These are phyloP conservation scores for Cercospora beticola DNA, from an alignment of 2,329 filamentous ascomycete species.

Conservation along the genomic window DNA sequence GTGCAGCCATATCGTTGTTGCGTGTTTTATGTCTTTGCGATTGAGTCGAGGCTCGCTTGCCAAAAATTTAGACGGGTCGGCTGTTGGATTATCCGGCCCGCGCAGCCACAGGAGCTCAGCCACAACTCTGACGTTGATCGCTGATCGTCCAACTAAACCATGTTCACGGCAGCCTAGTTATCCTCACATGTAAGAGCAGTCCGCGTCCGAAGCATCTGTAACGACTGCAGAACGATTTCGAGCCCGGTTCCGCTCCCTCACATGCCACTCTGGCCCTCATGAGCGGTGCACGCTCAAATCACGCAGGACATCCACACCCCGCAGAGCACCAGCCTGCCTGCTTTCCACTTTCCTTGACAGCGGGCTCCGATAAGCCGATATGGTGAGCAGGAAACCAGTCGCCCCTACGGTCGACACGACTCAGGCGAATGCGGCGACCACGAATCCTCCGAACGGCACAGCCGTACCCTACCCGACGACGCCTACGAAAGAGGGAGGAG, in stretches of 20 bases:
- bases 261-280: slow-evolving; percentile 1
- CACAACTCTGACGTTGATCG: background rate
- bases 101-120: background rate
- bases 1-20: slow-evolving; percentile 15
- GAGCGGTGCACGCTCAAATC: background rate
- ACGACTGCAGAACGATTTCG: background rate
- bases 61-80: slow-evolving; percentile 1
- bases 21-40: slow-evolving; percentile 11
- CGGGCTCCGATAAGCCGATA: slow-evolving; percentile 28
- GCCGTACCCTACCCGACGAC: slow-evolving; percentile 48
- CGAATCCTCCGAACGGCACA: slow-evolving; percentile 39
- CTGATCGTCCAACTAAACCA: background rate
- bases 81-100: background rate
- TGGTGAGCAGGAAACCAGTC: slow-evolving; percentile 48
- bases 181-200: background rate
- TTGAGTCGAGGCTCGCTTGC: background rate
- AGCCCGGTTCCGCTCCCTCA: background rate
- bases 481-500: slow-evolving; percentile 37
- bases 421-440: slow-evolving; percentile 31
- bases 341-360: background rate
- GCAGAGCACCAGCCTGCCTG: background rate
- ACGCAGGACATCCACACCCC: background rate
- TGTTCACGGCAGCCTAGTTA: background rate
- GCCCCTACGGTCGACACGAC: slow-evolving; percentile 42
- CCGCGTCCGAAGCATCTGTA: background rate